Base-by-base conservation (phyloP, 2,329 filamentous ascomycete genomes). In the Penicillium sclerotigenum region DNA sequence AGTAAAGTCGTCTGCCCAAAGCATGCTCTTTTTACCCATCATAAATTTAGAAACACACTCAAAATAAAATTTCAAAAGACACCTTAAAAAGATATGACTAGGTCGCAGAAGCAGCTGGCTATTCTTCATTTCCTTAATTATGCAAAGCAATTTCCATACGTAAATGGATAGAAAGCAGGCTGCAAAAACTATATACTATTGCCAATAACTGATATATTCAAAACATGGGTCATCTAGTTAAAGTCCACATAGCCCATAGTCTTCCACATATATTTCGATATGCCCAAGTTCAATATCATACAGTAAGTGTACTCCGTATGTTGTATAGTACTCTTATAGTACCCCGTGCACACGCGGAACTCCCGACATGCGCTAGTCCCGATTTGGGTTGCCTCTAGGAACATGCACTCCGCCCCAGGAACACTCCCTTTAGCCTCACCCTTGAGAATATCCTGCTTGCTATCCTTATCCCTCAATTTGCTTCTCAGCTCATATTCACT, bases 341-440 rank as follows among this genome's bases (percentile, higher is more conserved):
- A 2, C 8, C 38, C 18, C 20, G 49, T 38, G 40, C 33, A 18
- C 47, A 37, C 46, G 33, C 43, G 38, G 34, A 47, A 45, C 41
- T 61, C 51, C 53, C 41, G 42, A 59, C 38, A 31, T 37, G 47
- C 59, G 58, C 63, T 65, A 65, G 49, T 61, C 60, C 62, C 38
- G 28, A 65, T 65, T 48, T 45, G 47, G 63, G 58, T 33, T 46
- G 13, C 50, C 53, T 37, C 16, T 45, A 61, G 47, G 56, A 56
- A 60, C 48, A 63, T 48, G 45, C 52, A 43, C 58, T 59, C 59
- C 56, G 59, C 54, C 60, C 45, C 56, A 53, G 46, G 38, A 52
- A 56, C 55, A 56, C 55, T 54, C 57, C 34, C 48, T 57, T 34
- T 28, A n/a, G 45, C 36, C 40, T 58, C 52, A 59, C 54, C 61